These are phyloP conservation scores for Phytophthora niederhauseri DNA, from an alignment of 352 stramenopile genomes.

Conservation along the genomic window DNA sequence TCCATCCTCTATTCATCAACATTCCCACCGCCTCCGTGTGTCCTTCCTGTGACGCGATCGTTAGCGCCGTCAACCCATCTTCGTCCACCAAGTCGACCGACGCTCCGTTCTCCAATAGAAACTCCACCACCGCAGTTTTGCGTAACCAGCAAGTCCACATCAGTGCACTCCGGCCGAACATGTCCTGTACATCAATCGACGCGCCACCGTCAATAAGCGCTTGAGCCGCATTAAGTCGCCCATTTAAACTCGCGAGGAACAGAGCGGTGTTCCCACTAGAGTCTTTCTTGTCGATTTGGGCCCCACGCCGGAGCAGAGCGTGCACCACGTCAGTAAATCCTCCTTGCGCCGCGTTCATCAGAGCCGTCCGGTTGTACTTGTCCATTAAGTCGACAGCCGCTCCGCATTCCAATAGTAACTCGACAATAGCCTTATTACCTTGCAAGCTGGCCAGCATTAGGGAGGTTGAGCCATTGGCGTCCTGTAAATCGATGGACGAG, in stretches of 20 bases:
- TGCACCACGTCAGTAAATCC: not conserved
- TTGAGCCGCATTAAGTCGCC: not conserved
- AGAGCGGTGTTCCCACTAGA: constrained; percentile 1
- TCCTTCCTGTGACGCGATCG: not conserved
- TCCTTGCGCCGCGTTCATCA: not conserved
- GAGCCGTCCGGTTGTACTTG: not conserved
- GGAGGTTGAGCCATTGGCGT: not conserved
- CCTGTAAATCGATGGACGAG: not conserved
- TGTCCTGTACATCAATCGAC: not conserved
- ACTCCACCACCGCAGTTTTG: not conserved
- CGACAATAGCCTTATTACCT: not conserved
- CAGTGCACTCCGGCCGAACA: not conserved
- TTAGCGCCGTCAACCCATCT: not conserved
- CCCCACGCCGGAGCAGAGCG: not conserved
- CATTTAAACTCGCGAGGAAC: not conserved
- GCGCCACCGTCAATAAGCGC: not conserved
- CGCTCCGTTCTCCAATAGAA: not conserved
- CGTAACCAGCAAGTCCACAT: not conserved
- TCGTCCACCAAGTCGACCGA: not conserved
- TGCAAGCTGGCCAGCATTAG: not conserved
- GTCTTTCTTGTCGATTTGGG: not conserved
- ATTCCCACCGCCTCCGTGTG: not conserved
- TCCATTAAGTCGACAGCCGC: not conserved
- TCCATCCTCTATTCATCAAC: not conserved
- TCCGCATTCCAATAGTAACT: not conserved